Evolutionary conservation across 805 yeast species (phyloP), one percentile per base, ranked within the genome.

Genomic region (Candida rishiriensis): DNA sequence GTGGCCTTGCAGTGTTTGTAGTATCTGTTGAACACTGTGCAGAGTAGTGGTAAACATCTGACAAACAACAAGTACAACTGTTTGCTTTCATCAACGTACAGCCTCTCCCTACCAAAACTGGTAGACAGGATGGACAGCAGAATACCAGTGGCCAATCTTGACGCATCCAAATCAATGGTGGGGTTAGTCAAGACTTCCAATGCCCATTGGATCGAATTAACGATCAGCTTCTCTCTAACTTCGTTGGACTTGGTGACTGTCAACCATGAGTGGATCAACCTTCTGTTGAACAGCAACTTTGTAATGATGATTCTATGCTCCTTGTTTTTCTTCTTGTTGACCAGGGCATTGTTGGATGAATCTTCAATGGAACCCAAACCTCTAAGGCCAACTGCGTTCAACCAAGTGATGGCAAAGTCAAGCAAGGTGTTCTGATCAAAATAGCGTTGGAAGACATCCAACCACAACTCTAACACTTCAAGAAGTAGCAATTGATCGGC

Each of bases 401-500:
- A 66, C 60, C 82, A 73, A 5, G 57, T 58, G 31, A 71, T 61
- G 10, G 75, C 68, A 44, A 70, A 67, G 4, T 61, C 59, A 42
- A 78, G 65, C 28, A 78, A 55, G 11, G 65, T 70, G 3, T 53
- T 51, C 39, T 67, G 72, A 36, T 66, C 65, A 43, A 73, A 63
- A 21, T 70, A 57, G 0, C 57, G 56, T 47, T 68, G 64, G 39
- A 81, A 65, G 3, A 72, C 61, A 29, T 64, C 70, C 34, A 81
- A 55, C 57, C 81, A 76, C 21, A 76, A 63, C 54, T 82, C 87
- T 46, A 81, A 65, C 18, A 75, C 72, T 44, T 83, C 85, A 47
- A 85, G 59, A 28, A 86, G 61, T 30, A 76, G 63, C n/a, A 78
- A 65, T 61, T 85, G 93, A 57, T 83, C 90, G 28, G 75, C 70